These are phyloP conservation scores for Coleophoma crateriformis DNA, from an alignment of 2,329 filamentous ascomycete species.

Conservation along the genomic window DNA sequence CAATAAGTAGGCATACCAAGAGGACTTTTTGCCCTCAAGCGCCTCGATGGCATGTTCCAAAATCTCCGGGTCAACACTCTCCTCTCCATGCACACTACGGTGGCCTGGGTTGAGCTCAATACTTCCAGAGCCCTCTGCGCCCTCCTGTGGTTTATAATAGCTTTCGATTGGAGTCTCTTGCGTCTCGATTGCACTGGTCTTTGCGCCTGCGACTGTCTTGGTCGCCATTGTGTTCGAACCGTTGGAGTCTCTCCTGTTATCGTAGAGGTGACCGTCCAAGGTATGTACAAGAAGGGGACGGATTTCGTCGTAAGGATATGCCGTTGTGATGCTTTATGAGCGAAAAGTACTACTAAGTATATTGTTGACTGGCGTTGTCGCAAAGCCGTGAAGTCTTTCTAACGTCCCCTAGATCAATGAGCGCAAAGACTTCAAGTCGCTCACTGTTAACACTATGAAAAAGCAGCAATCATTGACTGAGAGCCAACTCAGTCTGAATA, in stretches of 20 bases:
- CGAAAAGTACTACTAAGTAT: slow-evolving; percentile 1
- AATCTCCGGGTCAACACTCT: slow-evolving; percentile 16
- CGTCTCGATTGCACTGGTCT: slow-evolving; percentile 13
- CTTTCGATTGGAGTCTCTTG: slow-evolving; percentile 3
- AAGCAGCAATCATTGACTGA: slow-evolving; percentile 1
- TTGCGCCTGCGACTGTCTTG: slow-evolving; percentile 7
- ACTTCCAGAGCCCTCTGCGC: slow-evolving; percentile 7
- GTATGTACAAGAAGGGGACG: slow-evolving; percentile 22
- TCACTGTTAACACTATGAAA: slow-evolving; percentile 14
- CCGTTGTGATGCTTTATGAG: slow-evolving; percentile 10
- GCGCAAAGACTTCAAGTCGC: slow-evolving; percentile 30
- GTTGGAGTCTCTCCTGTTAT: slow-evolving; percentile 1
- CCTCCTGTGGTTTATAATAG: slow-evolving; percentile 15
- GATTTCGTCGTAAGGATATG: slow-evolving; percentile 6
- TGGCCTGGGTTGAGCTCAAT: slow-evolving; percentile 6
- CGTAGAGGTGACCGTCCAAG: slow-evolving; percentile 13
- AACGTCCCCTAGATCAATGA: slow-evolving; percentile 17
- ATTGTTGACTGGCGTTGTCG: neutral
- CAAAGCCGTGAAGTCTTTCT: slow-evolving; percentile 23
- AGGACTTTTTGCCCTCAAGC: slow-evolving; percentile 46
- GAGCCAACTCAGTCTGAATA: neutral
- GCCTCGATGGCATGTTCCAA: slow-evolving; percentile 40
- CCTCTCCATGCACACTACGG: slow-evolving; percentile 1
- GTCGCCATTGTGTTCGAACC: slow-evolving; percentile 4
- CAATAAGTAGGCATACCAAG: slow-evolving; percentile 70